Base-by-base conservation (phyloP, 129 eudicot species). In the Centaurea solstitialis region DNA sequence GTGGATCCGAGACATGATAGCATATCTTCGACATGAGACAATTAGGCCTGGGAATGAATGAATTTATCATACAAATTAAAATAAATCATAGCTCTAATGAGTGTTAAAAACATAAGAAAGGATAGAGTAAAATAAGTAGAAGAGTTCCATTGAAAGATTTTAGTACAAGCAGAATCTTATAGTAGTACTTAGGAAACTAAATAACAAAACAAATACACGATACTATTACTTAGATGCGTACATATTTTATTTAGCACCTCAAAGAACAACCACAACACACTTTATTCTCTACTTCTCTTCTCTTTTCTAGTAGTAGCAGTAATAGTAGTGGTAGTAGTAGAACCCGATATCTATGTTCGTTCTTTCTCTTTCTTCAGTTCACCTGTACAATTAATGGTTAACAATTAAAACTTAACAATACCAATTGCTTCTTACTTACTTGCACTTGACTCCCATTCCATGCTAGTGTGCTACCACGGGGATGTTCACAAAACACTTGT, bases 241-340 rank as follows among this genome's bases (percentile, higher is more conserved):
- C 79, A 70, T 41, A 61, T 82, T 82, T 82, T 82, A 82, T 82
- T 82, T 33, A 76, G 38, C 38, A 47, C 28, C 80, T 74, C 57
- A 82, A 70, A 62, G 78, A 69, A 57, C 65, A 57, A n/a, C 65
- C 17, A 41, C 17, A 41, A 69, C 68, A 59, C 23, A 33, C 41
- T 82, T 82, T 82, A 82, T 82, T 82, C 66, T 41, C 23, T 82
- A 7, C 47, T 41, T 41, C 12, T 41, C 47, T 41, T 8, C 3
- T 57, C 65, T 53, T 53, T 17, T 53, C 21, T 57, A 13, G 6
- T 57, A 15, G 7, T 47, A 13, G 17, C 18, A 57, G n/a, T 57
- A n/a, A 8, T 24, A 76, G 68, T 70, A 69, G 57, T 76, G 45
- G 21, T 24, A 4, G 62, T 66, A 28, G 23, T 26, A 26, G 30